phyloP scores from a whole-genome alignment of 169 alveolate species.

The Plasmodium vivax region DNA sequence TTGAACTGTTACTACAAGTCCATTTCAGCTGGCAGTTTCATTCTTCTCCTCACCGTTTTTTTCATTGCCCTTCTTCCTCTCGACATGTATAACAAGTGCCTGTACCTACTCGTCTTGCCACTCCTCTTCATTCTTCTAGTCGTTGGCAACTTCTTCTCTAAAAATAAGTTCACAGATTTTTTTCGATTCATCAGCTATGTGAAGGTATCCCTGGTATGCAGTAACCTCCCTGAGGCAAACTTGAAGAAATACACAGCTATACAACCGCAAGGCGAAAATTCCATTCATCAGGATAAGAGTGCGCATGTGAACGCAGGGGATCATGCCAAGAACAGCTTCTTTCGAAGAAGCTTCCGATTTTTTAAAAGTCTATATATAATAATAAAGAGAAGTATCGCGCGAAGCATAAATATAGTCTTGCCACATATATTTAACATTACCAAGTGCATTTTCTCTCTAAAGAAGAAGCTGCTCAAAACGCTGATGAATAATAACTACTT shows the following conservation, averaged over 20 bases:
- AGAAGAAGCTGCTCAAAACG: neutral
- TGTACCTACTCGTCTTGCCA: neutral
- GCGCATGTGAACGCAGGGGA: neutral
- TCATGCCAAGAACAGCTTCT: neutral
- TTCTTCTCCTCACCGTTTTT: neutral
- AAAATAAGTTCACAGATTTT: slow-evolving; percentile 19
- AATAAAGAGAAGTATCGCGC: neutral
- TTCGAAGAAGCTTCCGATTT: neutral
- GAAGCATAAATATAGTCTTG: neutral
- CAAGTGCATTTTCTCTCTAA: neutral
- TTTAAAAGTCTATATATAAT: neutral
- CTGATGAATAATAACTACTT: slow-evolving; percentile 9
- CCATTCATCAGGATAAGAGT: neutral
- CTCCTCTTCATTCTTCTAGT: slow-evolving; percentile 4
- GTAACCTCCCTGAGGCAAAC: neutral
- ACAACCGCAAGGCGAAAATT: neutral
- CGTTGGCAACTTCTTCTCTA: neutral
- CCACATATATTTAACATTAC: neutral
- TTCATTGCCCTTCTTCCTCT: slow-evolving; percentile 4
- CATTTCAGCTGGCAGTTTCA: neutral
- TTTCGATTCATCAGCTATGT: slow-evolving; percentile 2
- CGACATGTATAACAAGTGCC: slow-evolving; percentile 1
- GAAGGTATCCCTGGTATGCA: neutral
- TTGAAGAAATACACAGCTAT: slow-evolving; percentile 1
- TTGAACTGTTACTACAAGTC: slow-evolving; percentile 36